A percentile compares a stretch with the other conserved stretches of the same genome.
Evolutionary conservation across 805 yeast species (phyloP).

Genomic region (Teunomyces atbi): DNA sequence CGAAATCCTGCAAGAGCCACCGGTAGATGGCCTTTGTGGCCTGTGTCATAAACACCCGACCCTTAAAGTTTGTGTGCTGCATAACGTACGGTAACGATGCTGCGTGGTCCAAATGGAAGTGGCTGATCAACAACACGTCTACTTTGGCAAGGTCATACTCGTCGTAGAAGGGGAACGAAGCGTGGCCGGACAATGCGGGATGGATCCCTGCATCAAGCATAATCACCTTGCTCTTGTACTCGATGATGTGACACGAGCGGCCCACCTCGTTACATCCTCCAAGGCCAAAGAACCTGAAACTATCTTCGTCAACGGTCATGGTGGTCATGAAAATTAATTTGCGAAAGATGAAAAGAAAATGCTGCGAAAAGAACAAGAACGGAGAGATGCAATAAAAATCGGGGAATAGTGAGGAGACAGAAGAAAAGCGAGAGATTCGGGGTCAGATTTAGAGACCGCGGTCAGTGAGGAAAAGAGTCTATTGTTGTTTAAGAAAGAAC

Average conservation of each 20-base stretch:
- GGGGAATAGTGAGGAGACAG: background rate
- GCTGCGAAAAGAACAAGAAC: background rate
- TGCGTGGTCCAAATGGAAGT: conserved; percentile 96
- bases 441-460: too few species aligned
- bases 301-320: conserved; percentile 32
- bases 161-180: conserved; percentile 92
- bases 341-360: background rate
- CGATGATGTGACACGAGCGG: conserved; percentile 88
- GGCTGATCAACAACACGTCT: conserved; percentile 84
- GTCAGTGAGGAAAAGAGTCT: too few species aligned
- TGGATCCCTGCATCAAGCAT: conserved; percentile 99
- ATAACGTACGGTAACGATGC: conserved; percentile 97
- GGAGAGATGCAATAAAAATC: background rate
- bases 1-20: conserved; percentile 93
- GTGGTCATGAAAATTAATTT: background rate
- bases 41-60: conserved; percentile 98
- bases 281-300: conserved; percentile 71
- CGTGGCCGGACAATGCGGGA: conserved; percentile 88
- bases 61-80: conserved; percentile 94
- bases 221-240: conserved; percentile 88
- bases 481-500: too few species aligned
- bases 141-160: conserved; percentile 88
- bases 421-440: too few species aligned
- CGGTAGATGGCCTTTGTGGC: conserved; percentile 98
- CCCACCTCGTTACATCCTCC: conserved; percentile 99